Percentiles rank a stretch among this genome's conserved stretches.
Evolutionary conservation across 1,284 basidiomycete species (phyloP).

Genomic region (Porogramme epimiltina): DNA sequence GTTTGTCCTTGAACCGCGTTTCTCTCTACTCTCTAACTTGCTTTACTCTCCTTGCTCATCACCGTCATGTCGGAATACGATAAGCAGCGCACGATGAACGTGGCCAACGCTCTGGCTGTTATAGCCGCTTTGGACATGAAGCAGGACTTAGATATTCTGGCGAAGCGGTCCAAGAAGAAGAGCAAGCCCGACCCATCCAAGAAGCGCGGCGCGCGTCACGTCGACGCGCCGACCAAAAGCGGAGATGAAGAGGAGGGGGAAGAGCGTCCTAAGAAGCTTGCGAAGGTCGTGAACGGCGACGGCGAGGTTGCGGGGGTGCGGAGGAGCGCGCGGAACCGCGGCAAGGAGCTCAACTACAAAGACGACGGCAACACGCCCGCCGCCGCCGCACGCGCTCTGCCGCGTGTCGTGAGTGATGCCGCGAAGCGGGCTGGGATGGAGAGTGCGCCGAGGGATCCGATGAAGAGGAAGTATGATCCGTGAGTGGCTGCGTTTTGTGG

Average conservation of each 20-base stretch:
- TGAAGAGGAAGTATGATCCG: constrained; percentile 61
- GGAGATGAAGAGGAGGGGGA: constrained; percentile 9
- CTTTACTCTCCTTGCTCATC: background rate
- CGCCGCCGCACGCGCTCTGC: constrained; percentile 12
- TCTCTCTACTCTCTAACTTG: background rate
- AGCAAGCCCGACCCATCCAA: constrained; percentile 42
- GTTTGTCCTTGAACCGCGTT: no score
- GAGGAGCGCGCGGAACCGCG: constrained; percentile 65
- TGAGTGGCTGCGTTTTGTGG: constrained; percentile 43
- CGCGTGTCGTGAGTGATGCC: constrained; percentile 19
- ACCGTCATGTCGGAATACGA: constrained; percentile 22
- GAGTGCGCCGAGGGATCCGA: constrained; percentile 27
- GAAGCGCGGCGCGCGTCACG: constrained; percentile 35
- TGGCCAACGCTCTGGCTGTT: constrained; percentile 48
- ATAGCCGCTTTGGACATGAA: constrained; percentile 44
- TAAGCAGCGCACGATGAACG: constrained; percentile 46
- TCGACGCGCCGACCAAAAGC: constrained; percentile 14
- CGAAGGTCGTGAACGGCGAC: constrained; percentile 9
- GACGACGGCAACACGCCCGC: constrained; percentile 27
- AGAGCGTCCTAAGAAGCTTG: constrained; percentile 18
- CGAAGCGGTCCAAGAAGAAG: constrained; percentile 25
- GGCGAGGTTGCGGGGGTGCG: constrained; percentile 38
- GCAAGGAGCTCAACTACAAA: constrained; percentile 58
- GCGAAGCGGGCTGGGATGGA: constrained; percentile 18
- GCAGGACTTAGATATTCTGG: background rate